These are phyloP conservation scores for California macrophylla DNA, from an alignment of 441 rosid species.

Conservation along the genomic window DNA sequence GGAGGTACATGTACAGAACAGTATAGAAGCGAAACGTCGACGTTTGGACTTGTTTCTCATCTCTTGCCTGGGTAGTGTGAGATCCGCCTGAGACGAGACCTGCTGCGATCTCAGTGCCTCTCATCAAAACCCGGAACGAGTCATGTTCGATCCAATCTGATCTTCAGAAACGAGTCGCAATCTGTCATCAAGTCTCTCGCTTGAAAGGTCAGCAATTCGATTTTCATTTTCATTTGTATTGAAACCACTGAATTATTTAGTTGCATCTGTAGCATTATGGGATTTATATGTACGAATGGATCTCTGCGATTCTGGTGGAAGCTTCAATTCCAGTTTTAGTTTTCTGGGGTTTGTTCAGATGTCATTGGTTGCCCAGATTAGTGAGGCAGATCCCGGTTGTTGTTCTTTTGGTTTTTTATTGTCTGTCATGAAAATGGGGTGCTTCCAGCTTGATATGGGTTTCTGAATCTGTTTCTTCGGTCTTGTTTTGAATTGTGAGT, in stretches of 20 bases:
- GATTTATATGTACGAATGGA: neutral
- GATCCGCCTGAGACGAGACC: neutral
- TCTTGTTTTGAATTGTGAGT: neutral
- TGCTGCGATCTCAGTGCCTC: neutral
- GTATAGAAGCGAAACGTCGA: neutral
- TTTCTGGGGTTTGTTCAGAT: neutral
- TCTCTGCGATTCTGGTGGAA: slow-evolving; percentile 1
- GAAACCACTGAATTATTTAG: neutral
- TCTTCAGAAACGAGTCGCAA: neutral
- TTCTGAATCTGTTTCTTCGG: neutral
- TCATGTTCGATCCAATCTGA: neutral
- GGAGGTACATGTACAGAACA: neutral
- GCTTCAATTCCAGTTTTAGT: slow-evolving; percentile 3
- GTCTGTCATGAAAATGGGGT: neutral
- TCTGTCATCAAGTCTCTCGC: neutral
- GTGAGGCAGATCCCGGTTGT: neutral
- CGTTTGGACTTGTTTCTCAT: neutral
- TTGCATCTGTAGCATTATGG: neutral
- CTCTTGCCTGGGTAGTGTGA: neutral
- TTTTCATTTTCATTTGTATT: neutral
- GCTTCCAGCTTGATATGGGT: neutral
- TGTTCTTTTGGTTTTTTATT: neutral
- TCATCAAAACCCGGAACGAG: neutral
- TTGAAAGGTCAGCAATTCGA: slow-evolving; percentile 2
- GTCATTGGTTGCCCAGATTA: neutral